Evolutionary conservation across 495 filamentous ascomycete species (phyloP).

Genomic region (Aspergillus leporis): DNA sequence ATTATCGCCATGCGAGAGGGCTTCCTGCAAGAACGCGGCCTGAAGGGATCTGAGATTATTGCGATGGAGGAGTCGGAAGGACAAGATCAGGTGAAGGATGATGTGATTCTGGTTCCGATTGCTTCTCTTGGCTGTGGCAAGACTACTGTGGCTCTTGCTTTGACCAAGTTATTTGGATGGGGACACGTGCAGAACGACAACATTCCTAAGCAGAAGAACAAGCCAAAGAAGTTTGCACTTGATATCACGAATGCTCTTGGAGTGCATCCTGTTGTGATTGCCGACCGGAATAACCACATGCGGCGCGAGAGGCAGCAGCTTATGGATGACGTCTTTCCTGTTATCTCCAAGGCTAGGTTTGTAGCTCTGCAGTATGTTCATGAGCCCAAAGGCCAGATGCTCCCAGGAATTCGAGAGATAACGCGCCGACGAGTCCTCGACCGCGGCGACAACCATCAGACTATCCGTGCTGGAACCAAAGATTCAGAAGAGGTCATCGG

Average conservation of each 20-base stretch:
- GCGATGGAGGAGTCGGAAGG: constrained; percentile 54
- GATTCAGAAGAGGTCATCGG: constrained; percentile 66
- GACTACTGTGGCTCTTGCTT: constrained; percentile 84
- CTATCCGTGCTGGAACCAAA: constrained; percentile 78
- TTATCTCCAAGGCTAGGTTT: constrained; percentile 62
- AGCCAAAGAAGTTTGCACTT: constrained; percentile 70
- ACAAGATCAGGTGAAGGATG: constrained; percentile 49
- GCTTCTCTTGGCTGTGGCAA: constrained; percentile 96
- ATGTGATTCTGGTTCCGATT: constrained; percentile 80
- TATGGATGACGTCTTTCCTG: constrained; percentile 69
- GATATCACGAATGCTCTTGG: constrained; percentile 62
- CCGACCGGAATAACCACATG: constrained; percentile 93
- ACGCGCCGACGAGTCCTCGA: constrained; percentile 76
- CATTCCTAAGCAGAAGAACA: constrained; percentile 71
- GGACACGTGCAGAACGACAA: constrained; percentile 97
- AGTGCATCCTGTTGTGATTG: constrained; percentile 70
- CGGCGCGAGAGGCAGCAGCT: constrained; percentile 83
- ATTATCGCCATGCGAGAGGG: constrained; percentile 89
- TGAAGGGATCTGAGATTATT: constrained; percentile 85
- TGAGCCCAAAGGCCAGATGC: constrained; percentile 57
- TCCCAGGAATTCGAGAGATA: constrained; percentile 66
- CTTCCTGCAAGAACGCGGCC: constrained; percentile 75
- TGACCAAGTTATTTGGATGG: constrained; percentile 85
- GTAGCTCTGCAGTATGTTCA: constrained; percentile 96
- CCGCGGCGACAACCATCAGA: constrained; percentile 96